phyloP scores from a whole-genome alignment of 495 filamentous ascomycete species.

The Pyrenopolyporus hunteri region DNA sequence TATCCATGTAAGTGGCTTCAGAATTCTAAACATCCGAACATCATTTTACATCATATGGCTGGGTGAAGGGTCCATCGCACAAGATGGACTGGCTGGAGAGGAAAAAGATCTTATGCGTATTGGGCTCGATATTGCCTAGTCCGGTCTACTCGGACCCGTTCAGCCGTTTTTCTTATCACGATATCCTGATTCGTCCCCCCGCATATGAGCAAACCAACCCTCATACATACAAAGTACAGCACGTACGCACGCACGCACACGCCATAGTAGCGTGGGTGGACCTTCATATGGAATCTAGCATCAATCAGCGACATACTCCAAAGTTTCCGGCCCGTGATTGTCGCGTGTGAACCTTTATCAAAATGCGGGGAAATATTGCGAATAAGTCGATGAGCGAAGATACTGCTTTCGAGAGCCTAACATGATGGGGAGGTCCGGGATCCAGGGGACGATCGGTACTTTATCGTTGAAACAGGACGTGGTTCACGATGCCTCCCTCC shows the following conservation, averaged over 20 bases:
- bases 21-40: not conserved
- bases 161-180: constrained; percentile 23
- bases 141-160: constrained; percentile 3
- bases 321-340: constrained; percentile 1
- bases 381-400: constrained; percentile 6
- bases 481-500: constrained; percentile 12
- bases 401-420: constrained; percentile 8
- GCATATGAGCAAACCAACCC: constrained; percentile 21
- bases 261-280: constrained; percentile 17
- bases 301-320: constrained; percentile 1
- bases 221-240: not conserved
- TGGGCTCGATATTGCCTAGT: constrained; percentile 23
- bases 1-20: constrained; percentile 14
- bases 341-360: constrained; percentile 2
- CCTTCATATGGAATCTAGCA: constrained; percentile 12
- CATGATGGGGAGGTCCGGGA: constrained; percentile 16
- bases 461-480: constrained; percentile 7
- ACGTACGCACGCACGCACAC: constrained; percentile 2
- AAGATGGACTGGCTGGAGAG: not conserved
- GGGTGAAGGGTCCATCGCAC: not conserved
- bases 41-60: constrained; percentile 5
- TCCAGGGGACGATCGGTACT: constrained; percentile 10
- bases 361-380: constrained; percentile 20
- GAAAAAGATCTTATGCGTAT: constrained; percentile 16
- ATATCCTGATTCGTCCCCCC: constrained; percentile 30